Evolutionary conservation across 345 rosid genomes (phyloP), one percentile per base, ranked within the genome.

Genomic region (Bruguiera gymnorhiza): DNA sequence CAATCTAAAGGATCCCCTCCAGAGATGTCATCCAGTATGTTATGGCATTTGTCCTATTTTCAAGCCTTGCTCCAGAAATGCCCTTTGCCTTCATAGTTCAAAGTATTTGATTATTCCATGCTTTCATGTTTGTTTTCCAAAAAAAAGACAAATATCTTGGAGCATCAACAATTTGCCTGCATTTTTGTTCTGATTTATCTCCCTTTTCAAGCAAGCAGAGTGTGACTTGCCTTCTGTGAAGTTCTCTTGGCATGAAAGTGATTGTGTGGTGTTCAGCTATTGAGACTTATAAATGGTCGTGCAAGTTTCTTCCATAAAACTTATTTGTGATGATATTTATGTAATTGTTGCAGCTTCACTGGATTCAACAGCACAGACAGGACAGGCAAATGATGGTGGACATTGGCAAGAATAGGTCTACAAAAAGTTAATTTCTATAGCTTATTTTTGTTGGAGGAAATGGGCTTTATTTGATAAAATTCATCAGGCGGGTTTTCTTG

Each of bases 331-430:
- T 3, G 1, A 29, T 36, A 46, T 75, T 68, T 56, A 50, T 74
- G 29, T 68, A 43, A 59, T 62, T 78, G 67, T 83, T 80, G 77
- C 79, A 92, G 98, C 92, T 70, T 82, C 93, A 51, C 75, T 89
- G 51, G 98, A 86, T 83, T 85, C 97, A 39, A 84, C 91, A 21
- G 85, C 88, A 66, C 92, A 89, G 82, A 81, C 90, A 69, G 24
- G 24, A 24, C 24, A 24, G 24, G 24, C 24, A 24, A 24, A 24
- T 24, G 87, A 73, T 66, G 93, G 91, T 21, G 85, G 78, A 70
- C 94, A 92, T 77, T 90, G 94, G 98, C 98, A 87, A 80, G 98
- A 95, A 79, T 97, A 95, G 83, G 83, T 80, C 70, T 89, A 73
- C 72, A 92, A 86, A 71, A 90, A 92, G 98, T 97, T 95, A 77